Base-by-base conservation (phyloP, 1,139 yeast genomes). In the Starmera stellimalicola region DNA sequence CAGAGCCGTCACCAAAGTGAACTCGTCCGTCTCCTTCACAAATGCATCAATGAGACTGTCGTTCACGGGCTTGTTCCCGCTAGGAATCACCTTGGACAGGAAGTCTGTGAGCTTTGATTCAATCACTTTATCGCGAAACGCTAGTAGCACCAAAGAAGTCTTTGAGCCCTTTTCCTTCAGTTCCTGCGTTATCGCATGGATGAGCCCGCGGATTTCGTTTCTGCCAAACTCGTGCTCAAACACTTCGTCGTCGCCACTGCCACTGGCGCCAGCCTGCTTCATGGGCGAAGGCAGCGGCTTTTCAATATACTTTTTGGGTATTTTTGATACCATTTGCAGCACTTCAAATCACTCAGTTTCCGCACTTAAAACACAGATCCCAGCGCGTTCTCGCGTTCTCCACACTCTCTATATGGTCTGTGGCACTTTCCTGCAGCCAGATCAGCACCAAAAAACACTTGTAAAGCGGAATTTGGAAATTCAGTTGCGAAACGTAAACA, bases 1-100 rank as follows among this genome's bases (percentile, higher is more conserved):
- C 39, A 85, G 61, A 4, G 77, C 77, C 38, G 87, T 73, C 32
- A 82, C 74, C 32, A 84, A 60, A 0, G 91, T 80, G 52, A 70
- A 75, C 40, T 73, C 82, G 45, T 78, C 82, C 3, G 77, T 68
- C 31, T 57, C 47, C 32, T 57, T 50, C 11, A 77, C 59, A 2
- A 67, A 57, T 24, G 56, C 51, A 17, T 53, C 48, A 20, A 71
- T 52, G 5, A 52, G 50, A 26, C 59, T 60, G 16, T 65, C 64
- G 4, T 62, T 50, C 12, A 74, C 57, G 11, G 61, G 57, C 31
- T 51, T 49, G 4, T 63, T 55, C 34, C 68, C 66, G 26, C 62
- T 49, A 2, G 80, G 77, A 38, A 78, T 73, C 1, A 78, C 55
- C 8, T 57, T 52, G 27, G 65, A 62, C 26, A 81, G 52, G 34